phyloP scores from a whole-genome alignment of 2,329 filamentous ascomycete species.

The Fusarium circinatum region DNA sequence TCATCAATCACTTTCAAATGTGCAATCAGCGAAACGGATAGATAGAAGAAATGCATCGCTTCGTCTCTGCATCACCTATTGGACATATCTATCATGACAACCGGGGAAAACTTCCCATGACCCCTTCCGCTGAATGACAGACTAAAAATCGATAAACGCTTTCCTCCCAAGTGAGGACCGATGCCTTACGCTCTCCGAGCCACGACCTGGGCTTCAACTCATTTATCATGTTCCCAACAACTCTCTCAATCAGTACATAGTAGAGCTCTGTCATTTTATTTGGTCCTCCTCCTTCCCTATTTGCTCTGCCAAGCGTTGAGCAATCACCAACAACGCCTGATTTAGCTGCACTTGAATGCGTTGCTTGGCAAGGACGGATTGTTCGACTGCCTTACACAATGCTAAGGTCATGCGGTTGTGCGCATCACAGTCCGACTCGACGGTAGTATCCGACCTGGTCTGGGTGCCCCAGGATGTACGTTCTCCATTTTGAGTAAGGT shows the following conservation, averaged over 20 bases:
- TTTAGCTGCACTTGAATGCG: background rate
- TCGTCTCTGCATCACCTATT: background rate
- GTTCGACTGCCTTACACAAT: background rate
- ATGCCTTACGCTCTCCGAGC: background rate
- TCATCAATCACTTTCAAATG: background rate
- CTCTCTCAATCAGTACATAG: background rate
- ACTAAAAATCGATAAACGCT: background rate
- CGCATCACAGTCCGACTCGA: background rate
- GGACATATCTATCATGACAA: too few species aligned
- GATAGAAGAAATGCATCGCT: background rate
- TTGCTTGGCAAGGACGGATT: background rate
- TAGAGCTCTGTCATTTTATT: background rate
- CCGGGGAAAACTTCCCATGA: background rate
- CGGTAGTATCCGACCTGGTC: background rate
- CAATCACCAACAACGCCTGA: background rate
- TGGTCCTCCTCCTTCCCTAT: background rate
- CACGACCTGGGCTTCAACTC: background rate
- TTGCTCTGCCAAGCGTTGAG: background rate
- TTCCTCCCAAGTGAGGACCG: background rate
- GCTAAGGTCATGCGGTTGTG: background rate
- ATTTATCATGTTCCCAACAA: background rate
- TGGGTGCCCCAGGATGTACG: background rate
- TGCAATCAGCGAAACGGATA: background rate
- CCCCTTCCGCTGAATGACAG: background rate
- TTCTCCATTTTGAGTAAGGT: background rate